Percentiles rank a stretch among this genome's conserved stretches.
Evolutionary conservation across 805 yeast species (phyloP).

Genomic region (Ogataea pignaliae): DNA sequence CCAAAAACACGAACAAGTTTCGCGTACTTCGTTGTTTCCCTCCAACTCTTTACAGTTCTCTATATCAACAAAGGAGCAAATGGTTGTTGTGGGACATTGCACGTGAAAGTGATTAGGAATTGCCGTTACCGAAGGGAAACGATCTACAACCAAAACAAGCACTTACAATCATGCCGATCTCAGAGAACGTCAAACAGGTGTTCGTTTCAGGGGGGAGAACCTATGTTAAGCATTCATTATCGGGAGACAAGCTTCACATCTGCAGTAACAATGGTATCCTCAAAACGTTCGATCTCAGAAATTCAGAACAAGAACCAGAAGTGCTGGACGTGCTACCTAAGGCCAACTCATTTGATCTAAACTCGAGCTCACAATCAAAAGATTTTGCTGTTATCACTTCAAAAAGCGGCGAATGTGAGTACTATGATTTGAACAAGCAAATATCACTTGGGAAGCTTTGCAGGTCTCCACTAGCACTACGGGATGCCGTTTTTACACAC

Average conservation of each 20-base stretch:
- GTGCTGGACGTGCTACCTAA: conserved; percentile 48
- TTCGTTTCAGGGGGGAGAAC: conserved; percentile 27
- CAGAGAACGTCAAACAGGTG: conserved; percentile 26
- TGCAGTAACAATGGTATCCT: conserved; percentile 50
- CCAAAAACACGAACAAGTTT: no score
- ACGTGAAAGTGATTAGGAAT: no score
- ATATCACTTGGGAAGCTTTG: conserved; percentile 31
- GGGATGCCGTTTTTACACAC: conserved; percentile 56
- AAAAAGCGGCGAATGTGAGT: conserved; percentile 39
- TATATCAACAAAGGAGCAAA: no score
- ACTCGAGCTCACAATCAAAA: conserved; percentile 12
- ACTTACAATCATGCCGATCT: conserved; percentile 19
- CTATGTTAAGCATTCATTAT: conserved; percentile 17
- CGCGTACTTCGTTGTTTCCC: no score
- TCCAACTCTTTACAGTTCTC: no score
- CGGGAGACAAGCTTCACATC: conserved; percentile 36
- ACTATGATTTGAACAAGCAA: conserved; percentile 29
- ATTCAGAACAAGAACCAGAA: conserved; percentile 57
- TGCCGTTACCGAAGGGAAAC: no score
- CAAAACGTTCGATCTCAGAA: conserved; percentile 44
- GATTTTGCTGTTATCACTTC: conserved; percentile 32
- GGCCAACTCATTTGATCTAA: conserved; percentile 38
- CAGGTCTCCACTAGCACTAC: conserved; percentile 41
- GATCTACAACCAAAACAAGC: no score
- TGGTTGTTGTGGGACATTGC: no score